Conservation (phyloP, 805 yeast genomes). For the Saturnispora ahearnii region DNA sequence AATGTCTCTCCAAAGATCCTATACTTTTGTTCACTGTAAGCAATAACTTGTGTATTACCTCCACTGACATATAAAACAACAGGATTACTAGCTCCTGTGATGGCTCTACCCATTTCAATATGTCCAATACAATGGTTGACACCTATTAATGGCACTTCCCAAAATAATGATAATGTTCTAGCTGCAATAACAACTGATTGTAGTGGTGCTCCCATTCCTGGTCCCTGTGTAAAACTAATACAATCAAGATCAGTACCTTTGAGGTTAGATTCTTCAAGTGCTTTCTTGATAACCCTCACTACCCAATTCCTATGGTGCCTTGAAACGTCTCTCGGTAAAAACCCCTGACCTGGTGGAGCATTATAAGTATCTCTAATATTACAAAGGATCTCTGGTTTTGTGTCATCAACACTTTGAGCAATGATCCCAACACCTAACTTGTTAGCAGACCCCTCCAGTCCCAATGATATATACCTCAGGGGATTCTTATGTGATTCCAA, state of each 20-base stretch:
- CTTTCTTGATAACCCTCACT: slow-evolving; percentile 59
- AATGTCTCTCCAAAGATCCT: slow-evolving; percentile 98
- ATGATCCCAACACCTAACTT: slow-evolving; percentile 92
- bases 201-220: slow-evolving; percentile 99
- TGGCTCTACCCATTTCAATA: slow-evolving; percentile 98
- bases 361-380: slow-evolving; percentile 91
- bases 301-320: slow-evolving; percentile 95
- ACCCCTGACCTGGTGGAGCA: slow-evolving; percentile 98
- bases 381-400: slow-evolving; percentile 49
- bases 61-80: slow-evolving; percentile 97
- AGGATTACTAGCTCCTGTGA: slow-evolving; percentile 96
- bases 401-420: slow-evolving; percentile 52
- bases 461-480: slow-evolving; percentile 61
- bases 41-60: slow-evolving; percentile 97
- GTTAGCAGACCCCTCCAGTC: slow-evolving; percentile 96
- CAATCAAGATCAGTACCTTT: slow-evolving; percentile 49
- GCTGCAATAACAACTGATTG: slow-evolving; percentile 92
- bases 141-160: slow-evolving; percentile 82
- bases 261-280: slow-evolving; percentile 55
- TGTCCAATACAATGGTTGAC: slow-evolving; percentile 98
- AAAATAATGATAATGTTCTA: slow-evolving; percentile 67
- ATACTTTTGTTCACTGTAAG: slow-evolving; percentile 87
- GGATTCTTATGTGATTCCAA: background rate
- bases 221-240: slow-evolving; percentile 94
- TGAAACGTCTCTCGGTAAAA: slow-evolving; percentile 92